Evolutionary conservation across 305 asterid genomes (phyloP), one percentile per base, ranked within the genome.

Genomic region (Caryopteris hybrid): DNA sequence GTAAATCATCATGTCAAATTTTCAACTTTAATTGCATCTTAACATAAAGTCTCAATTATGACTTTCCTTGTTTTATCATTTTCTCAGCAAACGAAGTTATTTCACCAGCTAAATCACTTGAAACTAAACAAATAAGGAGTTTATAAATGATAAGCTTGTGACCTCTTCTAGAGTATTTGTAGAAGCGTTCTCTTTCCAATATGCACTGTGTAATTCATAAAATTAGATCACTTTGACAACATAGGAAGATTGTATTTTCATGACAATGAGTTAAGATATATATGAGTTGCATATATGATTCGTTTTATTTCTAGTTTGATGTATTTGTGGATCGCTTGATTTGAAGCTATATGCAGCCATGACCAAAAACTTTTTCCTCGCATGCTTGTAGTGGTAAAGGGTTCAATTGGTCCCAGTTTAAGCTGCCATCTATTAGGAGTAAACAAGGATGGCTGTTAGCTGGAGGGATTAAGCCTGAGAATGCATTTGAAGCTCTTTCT

Each of bases 391-490:
- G 98, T 64, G 98, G 99, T 51, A 81, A 88, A 83, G 92, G 95
- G 46, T 92, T 95, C 71, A 77, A 88, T 58, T 89, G 97, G 98
- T 80, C 96, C 22, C 76, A 57, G 73, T 92, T 95, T 71, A 81
- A 83, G 85, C 74, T 81, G 57, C 95, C 99, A 3, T 79, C 72
- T 4, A 75, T 92, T 50, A 71, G 54, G 61, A 89, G 98, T 82
- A 92, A 88, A 83, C 64, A 62, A 2, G 96, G 99, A 66, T 92
- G 98, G 99, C 83, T 92, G 5, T 79, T 92, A 66, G 99, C 97
- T 0, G 96, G 99, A 74, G 99, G 99, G 22, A 85, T 89, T 52
- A 80, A 77, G 62, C 95, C 92, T 5, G 86, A 83, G 69, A 95
- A 89, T 57, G 96, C 69, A 14, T 73, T 59, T 9, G 86, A 86